These are phyloP conservation scores for Calonectria crousiana DNA, from an alignment of 2,329 filamentous ascomycete species.

Conservation along the genomic window DNA sequence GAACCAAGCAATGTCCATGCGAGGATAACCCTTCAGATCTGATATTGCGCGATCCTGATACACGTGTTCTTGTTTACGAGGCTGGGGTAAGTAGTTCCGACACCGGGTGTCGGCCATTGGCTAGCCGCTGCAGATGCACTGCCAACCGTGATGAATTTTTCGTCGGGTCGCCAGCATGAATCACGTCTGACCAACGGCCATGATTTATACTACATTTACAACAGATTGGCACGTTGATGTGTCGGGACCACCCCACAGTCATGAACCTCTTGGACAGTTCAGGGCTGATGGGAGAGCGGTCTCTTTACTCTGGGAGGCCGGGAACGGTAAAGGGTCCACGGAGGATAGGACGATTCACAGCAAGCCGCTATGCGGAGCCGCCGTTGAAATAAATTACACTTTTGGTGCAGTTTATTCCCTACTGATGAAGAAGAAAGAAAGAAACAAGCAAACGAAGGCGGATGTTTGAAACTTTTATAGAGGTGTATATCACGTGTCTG, in stretches of 20 bases:
- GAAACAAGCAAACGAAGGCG: conserved; percentile 2
- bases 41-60: no score
- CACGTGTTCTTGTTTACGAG: no score
- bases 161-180: background rate
- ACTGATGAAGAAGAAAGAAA: conserved; percentile 53
- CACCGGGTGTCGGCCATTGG: no score
- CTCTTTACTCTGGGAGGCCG: conserved; percentile 64
- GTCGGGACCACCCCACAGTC: conserved; percentile 67
- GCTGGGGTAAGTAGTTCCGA: no score
- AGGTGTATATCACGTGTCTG: background rate
- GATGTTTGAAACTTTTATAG: background rate
- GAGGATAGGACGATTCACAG: conserved; percentile 63
- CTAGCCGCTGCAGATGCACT: no score
- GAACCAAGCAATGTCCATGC: no score
- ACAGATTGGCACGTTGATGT: conserved; percentile 36
- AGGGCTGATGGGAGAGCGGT: conserved; percentile 62
- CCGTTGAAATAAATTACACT: conserved; percentile 60
- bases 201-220: background rate
- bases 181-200: rapidly evolving
- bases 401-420: conserved; percentile 62
- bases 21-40: no score
- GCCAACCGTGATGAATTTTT: no score
- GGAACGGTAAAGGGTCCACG: conserved; percentile 67
- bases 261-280: conserved; percentile 54
- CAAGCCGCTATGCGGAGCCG: conserved; percentile 67